A percentile compares a stretch with the other conserved stretches of the same genome.
Conservation (phyloP, 805 yeast species). For the Candida alai region DNA sequence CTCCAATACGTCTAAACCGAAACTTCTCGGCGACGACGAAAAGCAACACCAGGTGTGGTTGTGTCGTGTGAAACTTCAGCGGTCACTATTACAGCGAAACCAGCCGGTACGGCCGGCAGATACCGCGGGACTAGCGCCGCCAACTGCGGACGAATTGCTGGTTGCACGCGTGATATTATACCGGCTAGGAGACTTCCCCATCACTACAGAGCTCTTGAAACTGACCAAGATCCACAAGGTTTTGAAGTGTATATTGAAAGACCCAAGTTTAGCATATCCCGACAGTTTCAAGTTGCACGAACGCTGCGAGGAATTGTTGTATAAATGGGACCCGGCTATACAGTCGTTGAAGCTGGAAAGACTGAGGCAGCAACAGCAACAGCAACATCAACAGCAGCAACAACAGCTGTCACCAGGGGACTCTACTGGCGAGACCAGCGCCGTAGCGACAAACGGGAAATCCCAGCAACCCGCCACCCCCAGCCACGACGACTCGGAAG, state of each 20-base stretch:
- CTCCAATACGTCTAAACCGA: constrained; percentile 5
- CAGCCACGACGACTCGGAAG: constrained; percentile 22
- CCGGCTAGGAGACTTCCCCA: constrained; percentile 41
- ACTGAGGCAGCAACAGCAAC: constrained; percentile 5
- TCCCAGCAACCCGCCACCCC: not conserved
- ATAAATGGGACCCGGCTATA: constrained; percentile 38
- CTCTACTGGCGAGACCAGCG: not conserved
- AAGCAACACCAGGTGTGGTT: constrained; percentile 44
- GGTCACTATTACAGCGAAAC: constrained; percentile 44
- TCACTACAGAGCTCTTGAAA: constrained; percentile 36
- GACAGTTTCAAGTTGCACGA: constrained; percentile 45
- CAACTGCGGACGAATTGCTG: constrained; percentile 42
- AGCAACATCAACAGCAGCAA: not conserved
- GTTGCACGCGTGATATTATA: constrained; percentile 37
- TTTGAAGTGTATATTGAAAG: constrained; percentile 43
- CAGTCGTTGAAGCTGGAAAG: constrained; percentile 34
- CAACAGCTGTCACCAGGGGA: not conserved
- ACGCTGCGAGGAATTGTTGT: constrained; percentile 37
- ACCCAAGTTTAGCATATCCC: constrained; percentile 36
- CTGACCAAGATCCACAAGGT: constrained; percentile 51
- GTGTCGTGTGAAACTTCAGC: constrained; percentile 46
- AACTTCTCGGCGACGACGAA: constrained; percentile 33
- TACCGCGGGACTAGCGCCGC: constrained; percentile 31
- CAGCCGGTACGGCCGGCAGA: constrained; percentile 38
- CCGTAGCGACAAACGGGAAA: not conserved